Base-by-base conservation (phyloP, 352 stramenopile species). In the Discostella stelligera region DNA sequence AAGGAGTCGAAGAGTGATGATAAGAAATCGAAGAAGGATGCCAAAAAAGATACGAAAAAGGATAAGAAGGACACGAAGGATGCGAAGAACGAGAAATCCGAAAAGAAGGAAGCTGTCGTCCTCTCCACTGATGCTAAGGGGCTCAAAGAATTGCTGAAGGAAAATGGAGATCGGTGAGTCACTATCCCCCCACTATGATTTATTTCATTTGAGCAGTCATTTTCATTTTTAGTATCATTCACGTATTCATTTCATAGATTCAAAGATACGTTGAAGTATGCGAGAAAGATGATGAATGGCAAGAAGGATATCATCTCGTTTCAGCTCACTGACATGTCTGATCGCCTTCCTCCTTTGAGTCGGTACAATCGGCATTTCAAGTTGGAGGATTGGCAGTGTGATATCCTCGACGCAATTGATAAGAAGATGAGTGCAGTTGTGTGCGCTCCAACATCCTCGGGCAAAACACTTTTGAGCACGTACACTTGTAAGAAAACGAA, bases 371-470 rank as follows among this genome's bases (percentile, higher is more conserved):
- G 85, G 20, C 83, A 90, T 32, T 94, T 94, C 70, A 96, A 97
- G 63, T 90, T 99, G 13, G 97, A 99, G 79, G 87, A 95, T 81
- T 99, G 97, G 97, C 97, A 99, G 89, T 97, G 96, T 81, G 94
- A 93, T 5, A 96, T 99, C 58, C 86, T 99, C 3, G 52, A 84
- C 48, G 94, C 97, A 68, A 98, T 99, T 76, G 97, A 99, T 83
- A 74, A 96, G 60, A 94, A 95, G 59, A 90, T 97, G 86, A 98
- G 94, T 48, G 96, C 98, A 48, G 96, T 99, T 60, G 96, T 99
- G 55, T 98, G 95, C 79, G 96, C 97, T 21, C 97, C 97, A 5
- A 99, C 97, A 21, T 98, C 94, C 75, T 98, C 94, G 25, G 97
- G 97, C 66, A 99, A 99, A 88, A 99, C 97, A 59, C 94, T 97